Percentiles rank a stretch among this genome's conserved stretches.
Conservation (phyloP, 1,139 yeast genomes). For the Sugiyamaella novakii region DNA sequence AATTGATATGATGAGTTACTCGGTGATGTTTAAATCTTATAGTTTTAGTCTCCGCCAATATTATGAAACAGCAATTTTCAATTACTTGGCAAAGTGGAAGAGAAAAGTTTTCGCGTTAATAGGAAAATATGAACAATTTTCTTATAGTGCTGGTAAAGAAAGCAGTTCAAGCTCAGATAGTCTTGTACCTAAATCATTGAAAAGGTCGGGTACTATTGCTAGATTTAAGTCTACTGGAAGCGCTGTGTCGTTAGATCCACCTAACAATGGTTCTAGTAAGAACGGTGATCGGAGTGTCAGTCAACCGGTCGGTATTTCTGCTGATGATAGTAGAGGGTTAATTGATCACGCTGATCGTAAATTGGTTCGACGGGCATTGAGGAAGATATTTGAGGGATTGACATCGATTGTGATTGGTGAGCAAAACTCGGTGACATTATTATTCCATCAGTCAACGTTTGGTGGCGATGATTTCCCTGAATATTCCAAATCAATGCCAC, state of each 20-base stretch:
- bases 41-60: conserved; percentile 33
- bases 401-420: conserved; percentile 54
- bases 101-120: conserved; percentile 22
- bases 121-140: conserved; percentile 30
- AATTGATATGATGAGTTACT: conserved; percentile 47
- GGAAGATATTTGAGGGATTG: conserved; percentile 40
- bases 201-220: conserved; percentile 40
- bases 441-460: conserved; percentile 67
- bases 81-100: conserved; percentile 41
- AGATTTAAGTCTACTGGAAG: conserved; percentile 24
- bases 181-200: conserved; percentile 33
- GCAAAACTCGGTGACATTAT: conserved; percentile 63
- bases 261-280: conserved; percentile 14
- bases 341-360: conserved; percentile 33
- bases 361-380: conserved; percentile 25
- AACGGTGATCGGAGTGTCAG: conserved; percentile 13
- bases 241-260: conserved; percentile 3
- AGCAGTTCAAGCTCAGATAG: conserved; percentile 17
- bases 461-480: conserved; percentile 51
- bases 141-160: conserved; percentile 22
- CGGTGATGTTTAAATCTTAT: conserved; percentile 44
- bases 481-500: conserved; percentile 49
- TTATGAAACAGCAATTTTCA: conserved; percentile 36
- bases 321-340: conserved; percentile 23
- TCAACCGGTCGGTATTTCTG: not conserved